These are phyloP conservation scores for Corylus avellana DNA, from an alignment of 306 rosid species.

Conservation along the genomic window DNA sequence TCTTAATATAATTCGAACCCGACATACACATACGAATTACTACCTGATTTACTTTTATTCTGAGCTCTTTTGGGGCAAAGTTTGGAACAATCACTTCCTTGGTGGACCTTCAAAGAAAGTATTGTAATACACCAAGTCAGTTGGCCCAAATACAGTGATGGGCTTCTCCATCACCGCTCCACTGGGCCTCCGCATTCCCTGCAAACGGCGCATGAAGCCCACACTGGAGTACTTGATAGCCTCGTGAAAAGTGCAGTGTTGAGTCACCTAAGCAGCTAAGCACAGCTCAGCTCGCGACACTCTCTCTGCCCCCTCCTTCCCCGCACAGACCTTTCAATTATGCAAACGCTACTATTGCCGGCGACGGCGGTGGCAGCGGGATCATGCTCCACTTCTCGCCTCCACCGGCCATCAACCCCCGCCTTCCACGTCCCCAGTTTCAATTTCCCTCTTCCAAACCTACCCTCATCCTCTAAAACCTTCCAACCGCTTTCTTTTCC, in stretches of 20 bases:
- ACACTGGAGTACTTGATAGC: not conserved
- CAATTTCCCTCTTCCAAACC: conserved; percentile 26
- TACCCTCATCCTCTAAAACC: conserved; percentile 24
- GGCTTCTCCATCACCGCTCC: too few relatives aligned
- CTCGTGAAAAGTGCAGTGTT: not conserved
- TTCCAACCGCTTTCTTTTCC: conserved; percentile 31
- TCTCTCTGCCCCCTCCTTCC: not conserved
- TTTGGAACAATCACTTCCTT: not conserved
- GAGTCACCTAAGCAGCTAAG: not conserved
- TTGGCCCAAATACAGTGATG: not conserved
- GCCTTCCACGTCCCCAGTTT: conserved; percentile 24
- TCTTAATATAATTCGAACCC: too few relatives aligned
- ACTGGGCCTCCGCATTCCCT: not conserved
- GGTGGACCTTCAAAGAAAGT: not conserved
- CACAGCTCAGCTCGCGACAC: not conserved
- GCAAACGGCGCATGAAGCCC: not conserved
- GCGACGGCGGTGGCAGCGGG: conserved; percentile 47
- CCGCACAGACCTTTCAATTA: conserved; percentile 11
- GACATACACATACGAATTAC: too few relatives aligned
- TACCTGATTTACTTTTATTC: too few relatives aligned
- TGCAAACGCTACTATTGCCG: conserved; percentile 78
- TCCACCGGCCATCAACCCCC: conserved; percentile 28
- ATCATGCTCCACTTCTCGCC: conserved; percentile 22
- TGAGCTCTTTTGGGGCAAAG: not conserved
- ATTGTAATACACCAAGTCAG: not conserved